Evolutionary conservation across 2,329 filamentous ascomycete genomes (phyloP), one percentile per base, ranked within the genome.

Genomic region (Ophiosphaerella korrae): DNA sequence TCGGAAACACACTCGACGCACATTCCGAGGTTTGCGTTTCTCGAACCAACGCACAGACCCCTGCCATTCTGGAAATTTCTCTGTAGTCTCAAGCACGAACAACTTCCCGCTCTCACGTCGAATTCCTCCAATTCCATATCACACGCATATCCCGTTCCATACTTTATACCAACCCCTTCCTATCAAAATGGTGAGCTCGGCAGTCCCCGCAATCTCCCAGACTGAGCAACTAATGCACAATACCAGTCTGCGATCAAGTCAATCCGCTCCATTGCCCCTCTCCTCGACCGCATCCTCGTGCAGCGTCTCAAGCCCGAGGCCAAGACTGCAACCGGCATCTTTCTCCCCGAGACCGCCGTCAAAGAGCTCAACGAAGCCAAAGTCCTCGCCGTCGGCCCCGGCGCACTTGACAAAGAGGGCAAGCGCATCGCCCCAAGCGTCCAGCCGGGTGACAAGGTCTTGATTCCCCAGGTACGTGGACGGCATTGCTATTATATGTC

Each of bases 311-410:
- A 97, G 83, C 90, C 93, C 71, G 93, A 97, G 80, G 78, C 92
- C 74, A 97, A 97, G 85, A 99, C 94, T 42, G 92, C 94, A 68
- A 88, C 88, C 72, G 94, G 94, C 71, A 96, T 99, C 84, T 97
- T 95, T 84, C 89, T 99, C 62, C 94, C 94, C 66, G 94, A 99
- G 82, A 92, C 88, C 57, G 90, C 88, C 71, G 91, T 97, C 74
- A 96, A 99, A 85, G 94, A 99, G 78, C 85, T 97, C 75, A 97
- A 97, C 80, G 93, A 97, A 83, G 94, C 90, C 70, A 92, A 91
- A 80, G 94, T 99, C 48, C 82, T 99, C 55, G 94, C 94, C 57
- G 93, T 99, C 58, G 94, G 94, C 47, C 94, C 94, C 50, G 94
- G 94, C 58, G 87, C 82, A 12, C 71, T 96, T 54, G 90, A 95